Evolutionary conservation across 2,329 filamentous ascomycete genomes (phyloP).

Genomic region (Colletotrichum sp.): DNA sequence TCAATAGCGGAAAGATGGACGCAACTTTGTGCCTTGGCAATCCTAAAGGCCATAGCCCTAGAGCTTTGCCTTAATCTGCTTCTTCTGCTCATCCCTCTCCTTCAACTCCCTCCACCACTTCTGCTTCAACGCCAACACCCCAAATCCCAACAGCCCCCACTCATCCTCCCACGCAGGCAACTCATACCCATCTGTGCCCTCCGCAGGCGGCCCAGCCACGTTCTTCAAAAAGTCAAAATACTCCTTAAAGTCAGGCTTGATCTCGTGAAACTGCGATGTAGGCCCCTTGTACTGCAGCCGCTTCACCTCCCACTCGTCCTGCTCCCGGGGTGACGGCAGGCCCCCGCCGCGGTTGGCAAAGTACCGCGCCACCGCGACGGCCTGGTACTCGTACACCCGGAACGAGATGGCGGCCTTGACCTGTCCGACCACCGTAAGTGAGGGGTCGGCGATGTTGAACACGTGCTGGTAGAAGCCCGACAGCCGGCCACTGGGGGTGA

Average conservation of each 20-base stretch:
- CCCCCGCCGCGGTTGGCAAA: constrained; percentile 35
- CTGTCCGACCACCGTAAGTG: constrained; percentile 36
- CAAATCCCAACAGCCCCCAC: constrained; percentile 38
- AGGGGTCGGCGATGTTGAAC: constrained; percentile 38
- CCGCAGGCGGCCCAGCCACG: constrained; percentile 45
- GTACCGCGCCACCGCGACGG: constrained; percentile 39
- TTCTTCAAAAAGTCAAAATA: constrained; percentile 43
- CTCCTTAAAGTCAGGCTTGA: constrained; percentile 37
- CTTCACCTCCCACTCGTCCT: constrained; percentile 36
- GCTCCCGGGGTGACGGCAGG: constrained; percentile 30
- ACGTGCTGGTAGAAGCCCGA: constrained; percentile 41
- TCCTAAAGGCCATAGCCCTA: accelerated
- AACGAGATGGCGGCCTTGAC: constrained; percentile 40
- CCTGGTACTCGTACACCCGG: constrained; percentile 42
- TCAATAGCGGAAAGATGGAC: accelerated
- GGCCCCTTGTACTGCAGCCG: constrained; percentile 32
- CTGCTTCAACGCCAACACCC: constrained; percentile 33
- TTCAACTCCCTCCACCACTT: constrained; percentile 30
- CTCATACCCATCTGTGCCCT: constrained; percentile 38
- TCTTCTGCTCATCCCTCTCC: constrained; percentile 26
- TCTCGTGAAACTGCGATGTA: constrained; percentile 34
- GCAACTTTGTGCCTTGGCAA: neutral
- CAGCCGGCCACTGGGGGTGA: constrained; percentile 24
- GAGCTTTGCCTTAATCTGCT: neutral
- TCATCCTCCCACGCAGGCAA: constrained; percentile 46